Conservation (phyloP, 148 eudicot genomes). For the Cornus controversa region DNA sequence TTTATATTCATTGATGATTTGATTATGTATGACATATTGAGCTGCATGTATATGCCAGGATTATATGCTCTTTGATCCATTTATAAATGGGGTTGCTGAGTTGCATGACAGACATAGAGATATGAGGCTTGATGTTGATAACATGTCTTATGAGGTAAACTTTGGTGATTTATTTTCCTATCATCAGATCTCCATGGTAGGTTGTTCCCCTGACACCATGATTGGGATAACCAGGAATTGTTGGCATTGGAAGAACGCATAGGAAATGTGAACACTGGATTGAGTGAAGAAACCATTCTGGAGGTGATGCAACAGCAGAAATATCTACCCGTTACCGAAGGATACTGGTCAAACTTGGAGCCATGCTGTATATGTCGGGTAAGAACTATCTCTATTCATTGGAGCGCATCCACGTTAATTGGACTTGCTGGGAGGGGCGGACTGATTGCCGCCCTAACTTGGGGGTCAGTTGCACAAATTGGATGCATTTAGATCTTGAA, state of each 20-base stretch:
- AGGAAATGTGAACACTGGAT: conserved; percentile 57
- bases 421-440: neutral
- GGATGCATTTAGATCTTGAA: neutral
- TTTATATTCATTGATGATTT: neutral
- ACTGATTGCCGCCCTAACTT: neutral
- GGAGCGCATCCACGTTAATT: neutral
- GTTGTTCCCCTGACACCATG: neutral
- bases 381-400: conserved; percentile 2
- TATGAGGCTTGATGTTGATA: conserved; percentile 97
- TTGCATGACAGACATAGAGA: conserved; percentile 88
- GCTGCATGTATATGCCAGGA: conserved; percentile 40
- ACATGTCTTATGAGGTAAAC: conserved; percentile 93
- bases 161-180: neutral
- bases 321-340: conserved; percentile 11
- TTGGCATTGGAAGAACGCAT: conserved; percentile 68
- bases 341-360: conserved; percentile 30
- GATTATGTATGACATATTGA: conserved; percentile 7
- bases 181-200: neutral
- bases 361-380: conserved; percentile 71
- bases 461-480: neutral
- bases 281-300: conserved; percentile 50
- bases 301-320: conserved; percentile 37
- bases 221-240: conserved; percentile 45
- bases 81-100: conserved; percentile 62
- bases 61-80: conserved; percentile 69